Base-by-base conservation (phyloP, 2,329 filamentous ascomycete species). In the Beauveria varroae region DNA sequence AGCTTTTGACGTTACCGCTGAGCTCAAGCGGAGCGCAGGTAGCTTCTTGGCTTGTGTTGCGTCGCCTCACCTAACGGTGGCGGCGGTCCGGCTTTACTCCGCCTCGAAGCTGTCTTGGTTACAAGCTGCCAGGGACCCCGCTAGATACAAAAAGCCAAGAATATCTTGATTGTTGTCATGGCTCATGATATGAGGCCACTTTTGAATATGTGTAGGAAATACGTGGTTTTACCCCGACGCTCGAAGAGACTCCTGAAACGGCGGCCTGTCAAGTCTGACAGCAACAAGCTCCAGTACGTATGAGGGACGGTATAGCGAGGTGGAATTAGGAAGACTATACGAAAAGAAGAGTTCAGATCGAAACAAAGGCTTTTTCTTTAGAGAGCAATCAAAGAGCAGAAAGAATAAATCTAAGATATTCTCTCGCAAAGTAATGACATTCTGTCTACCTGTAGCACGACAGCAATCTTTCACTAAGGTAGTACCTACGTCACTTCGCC, bases 51-150 rank as follows among this genome's bases (percentile, higher is more conserved):
- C 56, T 43, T 51, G 55, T 30, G 30, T 41, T 50, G 30, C 5
- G 10, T 34, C 30, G 30, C 30, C 30, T 57, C 28, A 37, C 56
- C 14, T 34, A 57, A 46, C 44, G 46, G 41, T 58, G 55, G 55
- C 55, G 46, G 54, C 55, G 46, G 54, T 56, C 46, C 47, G 47
- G 56, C 20, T n/a, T 59, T 59, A 51, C 56, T 59, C 56, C 56
- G 56, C 47, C 56, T 22, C 56, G 9, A 44, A 47, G 37, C 34
- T 28, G 28, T 14, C 46, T 40, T 57, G 54, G 41, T 16, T 5
- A 7, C 14, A 10, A 22, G 20, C 22, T 14, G 54, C 43, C 24
- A 47, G 34, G 37, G 16, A 50, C 47, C 47, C 34, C 56, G 56
- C 37, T 34, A 22, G 2, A 34, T 24, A 9, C 8, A 5, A 3